Conservation (phyloP, 805 yeast genomes). For the Wickerhamia fluorescens region DNA sequence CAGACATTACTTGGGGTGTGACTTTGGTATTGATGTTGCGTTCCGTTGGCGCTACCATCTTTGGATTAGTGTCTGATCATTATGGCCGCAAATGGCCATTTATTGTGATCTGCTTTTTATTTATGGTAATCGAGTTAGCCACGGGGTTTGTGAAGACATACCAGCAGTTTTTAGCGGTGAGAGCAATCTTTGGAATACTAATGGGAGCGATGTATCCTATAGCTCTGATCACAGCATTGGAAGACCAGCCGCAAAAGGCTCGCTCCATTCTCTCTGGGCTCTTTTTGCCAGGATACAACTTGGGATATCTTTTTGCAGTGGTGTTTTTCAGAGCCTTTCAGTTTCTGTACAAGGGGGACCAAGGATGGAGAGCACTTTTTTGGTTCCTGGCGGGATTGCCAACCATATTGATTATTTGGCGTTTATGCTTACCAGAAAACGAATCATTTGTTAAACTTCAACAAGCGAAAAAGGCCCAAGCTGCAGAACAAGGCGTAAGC, state of each 20-base stretch:
- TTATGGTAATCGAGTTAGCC: constrained; percentile 16
- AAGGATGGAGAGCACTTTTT: constrained; percentile 18
- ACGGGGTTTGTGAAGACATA: constrained; percentile 19
- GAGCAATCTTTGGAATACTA: constrained; percentile 18
- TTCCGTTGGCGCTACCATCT: constrained; percentile 18
- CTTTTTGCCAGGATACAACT: constrained; percentile 21
- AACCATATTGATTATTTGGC: constrained; percentile 15
- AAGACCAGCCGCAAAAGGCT: constrained; percentile 14
- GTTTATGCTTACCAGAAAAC: constrained; percentile 9
- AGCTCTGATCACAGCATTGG: constrained; percentile 15
- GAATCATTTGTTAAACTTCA: constrained; percentile 4
- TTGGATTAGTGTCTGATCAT: constrained; percentile 17
- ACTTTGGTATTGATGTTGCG: constrained; percentile 21
- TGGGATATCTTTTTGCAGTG: constrained; percentile 18
- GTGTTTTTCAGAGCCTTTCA: constrained; percentile 16
- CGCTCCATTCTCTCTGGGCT: constrained; percentile 17
- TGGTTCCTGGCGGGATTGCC: constrained; percentile 22
- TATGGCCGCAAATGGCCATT: constrained; percentile 20
- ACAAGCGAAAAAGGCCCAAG: constrained; percentile 1
- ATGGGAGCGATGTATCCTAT: constrained; percentile 21
- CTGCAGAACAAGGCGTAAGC: neutral
- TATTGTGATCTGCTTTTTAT: constrained; percentile 12
- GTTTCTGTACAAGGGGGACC: constrained; percentile 8
- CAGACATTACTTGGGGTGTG: constrained; percentile 19
- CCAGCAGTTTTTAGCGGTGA: constrained; percentile 15